Conservation (phyloP, 805 yeast genomes). For the Komagataella mondaviorum region DNA sequence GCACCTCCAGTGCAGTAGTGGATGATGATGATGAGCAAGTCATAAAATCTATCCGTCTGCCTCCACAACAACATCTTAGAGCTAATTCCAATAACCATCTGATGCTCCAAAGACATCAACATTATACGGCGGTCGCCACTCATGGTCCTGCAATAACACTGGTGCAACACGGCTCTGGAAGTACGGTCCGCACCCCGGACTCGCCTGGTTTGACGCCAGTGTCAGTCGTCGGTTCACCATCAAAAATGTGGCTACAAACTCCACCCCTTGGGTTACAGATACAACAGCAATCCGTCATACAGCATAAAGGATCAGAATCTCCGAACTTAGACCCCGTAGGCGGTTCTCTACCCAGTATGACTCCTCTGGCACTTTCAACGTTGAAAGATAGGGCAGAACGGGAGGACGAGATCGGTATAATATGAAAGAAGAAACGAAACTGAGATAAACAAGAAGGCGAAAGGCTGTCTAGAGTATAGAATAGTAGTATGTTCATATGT, state of each 20-base stretch:
- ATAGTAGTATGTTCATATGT: neutral
- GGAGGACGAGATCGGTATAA: neutral
- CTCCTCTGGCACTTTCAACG: neutral
- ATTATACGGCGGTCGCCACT: neutral
- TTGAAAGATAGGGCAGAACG: neutral
- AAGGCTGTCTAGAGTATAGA: neutral
- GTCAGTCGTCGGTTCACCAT: conserved; percentile 41
- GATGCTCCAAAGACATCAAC: neutral
- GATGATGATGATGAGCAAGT: neutral
- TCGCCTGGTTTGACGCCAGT: conserved; percentile 40
- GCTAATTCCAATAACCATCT: neutral
- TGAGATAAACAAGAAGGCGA: neutral
- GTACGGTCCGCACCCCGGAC: conserved; percentile 21
- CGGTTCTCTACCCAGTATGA: neutral
- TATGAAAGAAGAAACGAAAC: neutral
- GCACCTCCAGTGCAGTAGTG: neutral
- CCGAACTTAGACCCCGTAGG: neutral
- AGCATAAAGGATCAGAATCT: neutral
- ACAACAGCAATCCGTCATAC: neutral
- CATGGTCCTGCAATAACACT: neutral
- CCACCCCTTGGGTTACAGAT: conserved; percentile 23
- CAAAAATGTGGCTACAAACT: conserved; percentile 38
- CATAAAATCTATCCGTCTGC: neutral
- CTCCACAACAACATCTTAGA: neutral
- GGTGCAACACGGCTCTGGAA: neutral